Percentiles rank a stretch among this genome's conserved stretches.
Conservation (phyloP, 257 asterid genomes). For the Echium plantagineum region DNA sequence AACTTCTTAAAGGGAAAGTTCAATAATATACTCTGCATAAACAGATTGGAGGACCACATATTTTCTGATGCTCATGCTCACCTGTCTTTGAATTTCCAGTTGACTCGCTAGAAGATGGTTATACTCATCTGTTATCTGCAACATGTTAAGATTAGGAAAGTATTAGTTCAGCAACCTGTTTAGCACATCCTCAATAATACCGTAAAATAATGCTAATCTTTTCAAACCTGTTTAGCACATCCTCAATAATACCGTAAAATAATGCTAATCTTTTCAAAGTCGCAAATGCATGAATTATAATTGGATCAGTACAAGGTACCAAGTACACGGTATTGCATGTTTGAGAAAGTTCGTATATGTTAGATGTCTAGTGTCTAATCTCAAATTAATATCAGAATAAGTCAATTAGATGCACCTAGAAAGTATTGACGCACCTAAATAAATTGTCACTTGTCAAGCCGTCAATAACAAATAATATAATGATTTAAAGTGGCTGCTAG, state of each 20-base stretch:
- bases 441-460: neutral
- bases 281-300: neutral
- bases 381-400: too few species aligned
- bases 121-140: conserved; percentile 71
- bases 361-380: too few species aligned
- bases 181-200: too few species aligned
- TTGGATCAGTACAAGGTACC: neutral
- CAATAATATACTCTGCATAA: neutral
- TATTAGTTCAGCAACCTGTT: neutral
- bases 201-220: too few species aligned
- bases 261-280: neutral
- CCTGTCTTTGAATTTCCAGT: conserved; percentile 88
- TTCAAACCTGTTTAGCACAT: too few species aligned
- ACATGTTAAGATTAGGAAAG: neutral
- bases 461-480: too few species aligned
- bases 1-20: neutral
- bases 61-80: conserved; percentile 19
- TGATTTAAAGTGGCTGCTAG: neutral
- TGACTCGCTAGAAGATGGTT: conserved; percentile 83
- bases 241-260: too few species aligned
- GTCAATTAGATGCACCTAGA: too few species aligned
- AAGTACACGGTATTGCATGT: too few species aligned
- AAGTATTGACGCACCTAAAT: too few species aligned
- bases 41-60: neutral
- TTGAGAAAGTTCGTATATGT: too few species aligned